Percentiles rank a stretch among this genome's conserved stretches.
These are phyloP conservation scores for Polyplosphaeria fusca DNA, from an alignment of 495 filamentous ascomycete species.

Conservation along the genomic window DNA sequence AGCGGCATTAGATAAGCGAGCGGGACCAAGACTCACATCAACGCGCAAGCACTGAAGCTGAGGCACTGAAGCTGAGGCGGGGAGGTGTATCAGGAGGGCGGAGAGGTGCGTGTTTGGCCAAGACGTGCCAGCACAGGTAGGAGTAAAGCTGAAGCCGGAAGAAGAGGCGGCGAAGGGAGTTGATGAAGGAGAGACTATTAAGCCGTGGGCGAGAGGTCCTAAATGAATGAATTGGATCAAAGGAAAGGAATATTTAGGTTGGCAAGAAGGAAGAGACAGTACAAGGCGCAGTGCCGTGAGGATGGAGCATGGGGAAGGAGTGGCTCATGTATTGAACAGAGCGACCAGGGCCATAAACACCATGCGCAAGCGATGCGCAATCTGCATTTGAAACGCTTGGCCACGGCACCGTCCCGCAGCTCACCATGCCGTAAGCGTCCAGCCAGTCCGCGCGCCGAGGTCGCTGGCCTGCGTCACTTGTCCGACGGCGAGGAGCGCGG, in stretches of 20 bases:
- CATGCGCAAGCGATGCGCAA: constrained; percentile 18
- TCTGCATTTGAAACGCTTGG: constrained; percentile 34
- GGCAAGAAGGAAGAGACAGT: constrained; percentile 15
- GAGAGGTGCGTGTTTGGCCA: constrained; percentile 16
- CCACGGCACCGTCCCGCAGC: constrained; percentile 21
- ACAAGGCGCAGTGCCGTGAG: background rate
- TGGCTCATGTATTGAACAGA: constrained; percentile 30
- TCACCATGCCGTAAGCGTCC: constrained; percentile 14
- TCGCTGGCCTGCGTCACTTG: constrained; percentile 13
- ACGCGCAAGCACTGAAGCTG: constrained; percentile 25
- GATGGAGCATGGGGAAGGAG: constrained; percentile 13
- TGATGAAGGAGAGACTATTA: constrained; percentile 8
- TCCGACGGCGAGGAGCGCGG: background rate
- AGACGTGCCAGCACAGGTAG: constrained; percentile 30
- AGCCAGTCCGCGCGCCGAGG: constrained; percentile 11
- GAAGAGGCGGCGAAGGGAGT: constrained; percentile 6
- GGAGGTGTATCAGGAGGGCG: background rate
- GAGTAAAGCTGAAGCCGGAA: constrained; percentile 14
- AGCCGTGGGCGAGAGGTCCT: constrained; percentile 10
- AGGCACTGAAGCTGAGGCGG: constrained; percentile 17
- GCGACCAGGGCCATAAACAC: constrained; percentile 15
- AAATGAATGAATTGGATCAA: constrained; percentile 16
- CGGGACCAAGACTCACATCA: constrained; percentile 29
- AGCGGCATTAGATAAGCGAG: constrained; percentile 3
- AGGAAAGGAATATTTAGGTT: constrained; percentile 10